Evolutionary conservation across 73 alveolate genomes (phyloP), one percentile per base, ranked within the genome.

Genomic region (Durusdinium trenchii): DNA sequence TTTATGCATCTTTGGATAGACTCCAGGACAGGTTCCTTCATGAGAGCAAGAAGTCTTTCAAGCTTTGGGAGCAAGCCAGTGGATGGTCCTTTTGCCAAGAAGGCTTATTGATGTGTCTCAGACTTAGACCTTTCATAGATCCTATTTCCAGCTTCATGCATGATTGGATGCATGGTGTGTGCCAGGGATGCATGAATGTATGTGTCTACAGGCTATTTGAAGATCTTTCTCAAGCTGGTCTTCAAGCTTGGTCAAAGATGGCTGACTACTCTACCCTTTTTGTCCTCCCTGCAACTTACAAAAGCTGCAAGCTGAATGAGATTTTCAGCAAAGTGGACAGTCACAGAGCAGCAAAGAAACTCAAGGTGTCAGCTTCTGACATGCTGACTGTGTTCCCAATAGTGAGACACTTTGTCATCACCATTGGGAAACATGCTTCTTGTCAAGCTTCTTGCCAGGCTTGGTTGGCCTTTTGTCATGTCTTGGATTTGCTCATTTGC

Each of bases 151-250:
- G 6, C 75, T 82, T 46, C 51, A 14, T 46, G 48, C 93, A 82
- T 51, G 93, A 82, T 35, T 82, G 50, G 51, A 82, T 46, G 93
- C 93, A 82, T 82, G 71, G 51, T 3, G 32, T 51, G 48, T 47
- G 75, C 51, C 2, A 7, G 7, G 93, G 93, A 14, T 23, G 12
- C 1, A 26, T 82, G 75, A 82, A 82, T 36, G 30, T 30, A 30
- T 47, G 35, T 3, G 16, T 51, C 14, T 82, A 0, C 38, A 2
- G 30, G n/a, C 16, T 82, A 4, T 51, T 82, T 1, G 75, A 82
- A 82, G 46, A 71, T 7, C 6, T 79, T 35, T 7, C 23, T 3
- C 69, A 0, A 28, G 91, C 91, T 50, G 91, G 91, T 9, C n/a
- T 32, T 6, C 20, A 42, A 1, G 60, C 43, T 45, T 18, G 90